phyloP scores from a whole-genome alignment of 768 basidiomycete genomes.

The Leccinum incarnatum region DNA sequence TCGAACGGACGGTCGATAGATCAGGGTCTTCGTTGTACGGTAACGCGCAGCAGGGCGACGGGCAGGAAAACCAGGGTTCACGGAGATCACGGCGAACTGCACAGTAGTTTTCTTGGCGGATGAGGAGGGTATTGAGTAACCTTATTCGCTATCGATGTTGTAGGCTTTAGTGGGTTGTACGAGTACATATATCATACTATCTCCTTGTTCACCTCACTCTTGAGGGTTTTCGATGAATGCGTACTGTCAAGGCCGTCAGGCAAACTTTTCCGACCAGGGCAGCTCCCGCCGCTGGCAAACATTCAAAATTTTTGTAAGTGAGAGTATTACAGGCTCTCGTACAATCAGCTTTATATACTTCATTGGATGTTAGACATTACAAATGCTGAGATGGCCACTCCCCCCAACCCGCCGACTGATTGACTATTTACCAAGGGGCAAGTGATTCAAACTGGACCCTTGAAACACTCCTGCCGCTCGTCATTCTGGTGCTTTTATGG shows the following conservation, averaged over 20 bases:
- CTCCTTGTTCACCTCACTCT: neutral
- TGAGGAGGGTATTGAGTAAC: neutral
- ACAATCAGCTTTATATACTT: neutral
- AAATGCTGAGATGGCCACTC: neutral
- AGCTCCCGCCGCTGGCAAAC: neutral
- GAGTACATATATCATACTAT: neutral
- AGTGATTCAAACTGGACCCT: neutral
- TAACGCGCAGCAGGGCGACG: slow-evolving; percentile 11
- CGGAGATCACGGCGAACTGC: slow-evolving; percentile 22
- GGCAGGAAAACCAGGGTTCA: slow-evolving; percentile 8
- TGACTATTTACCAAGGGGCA: neutral
- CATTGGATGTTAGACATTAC: neutral
- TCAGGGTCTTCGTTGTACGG: slow-evolving; percentile 48
- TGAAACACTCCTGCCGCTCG: neutral
- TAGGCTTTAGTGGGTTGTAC: slow-evolving; percentile 15
- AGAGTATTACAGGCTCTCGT: neutral
- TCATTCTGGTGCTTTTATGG: neutral
- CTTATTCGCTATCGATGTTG: slow-evolving; percentile 5
- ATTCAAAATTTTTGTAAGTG: neutral
- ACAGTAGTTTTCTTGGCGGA: neutral
- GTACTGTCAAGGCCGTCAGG: neutral
- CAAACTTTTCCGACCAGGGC: neutral
- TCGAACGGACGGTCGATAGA: slow-evolving; percentile 74
- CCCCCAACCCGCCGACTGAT: neutral
- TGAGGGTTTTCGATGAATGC: neutral